Evolutionary conservation across 2,329 filamentous ascomycete species (phyloP).

Genomic region (Septoria linicola): DNA sequence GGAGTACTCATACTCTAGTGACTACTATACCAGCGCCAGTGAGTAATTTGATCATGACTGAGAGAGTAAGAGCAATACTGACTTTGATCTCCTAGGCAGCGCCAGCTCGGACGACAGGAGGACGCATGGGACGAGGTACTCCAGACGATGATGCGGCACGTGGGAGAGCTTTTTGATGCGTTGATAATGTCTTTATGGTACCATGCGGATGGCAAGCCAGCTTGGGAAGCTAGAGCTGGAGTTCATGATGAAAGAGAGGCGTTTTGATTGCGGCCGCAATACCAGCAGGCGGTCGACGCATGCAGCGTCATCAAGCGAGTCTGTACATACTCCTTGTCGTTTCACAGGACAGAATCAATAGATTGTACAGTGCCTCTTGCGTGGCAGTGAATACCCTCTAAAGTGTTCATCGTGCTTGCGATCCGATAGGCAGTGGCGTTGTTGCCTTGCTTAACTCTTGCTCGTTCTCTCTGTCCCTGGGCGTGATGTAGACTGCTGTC

Average conservation of each 20-base stretch:
- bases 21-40: slow-evolving; percentile 51
- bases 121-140: slow-evolving; percentile 23
- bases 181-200: slow-evolving; percentile 8
- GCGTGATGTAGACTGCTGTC: slow-evolving; percentile 21
- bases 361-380: not conserved
- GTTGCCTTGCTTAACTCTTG: not conserved
- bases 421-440: not conserved
- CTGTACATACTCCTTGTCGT: no score
- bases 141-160: slow-evolving; percentile 23
- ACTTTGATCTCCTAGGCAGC: slow-evolving; percentile 24
- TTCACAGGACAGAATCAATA: no score
- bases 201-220: not conserved
- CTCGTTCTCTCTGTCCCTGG: slow-evolving; percentile 11
- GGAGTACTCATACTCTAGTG: slow-evolving; percentile 44
- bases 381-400: no score
- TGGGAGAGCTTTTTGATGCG: no score
- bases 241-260: not conserved
- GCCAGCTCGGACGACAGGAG: slow-evolving; percentile 30
- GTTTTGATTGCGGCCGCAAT: not conserved
- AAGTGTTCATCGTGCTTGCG: not conserved
- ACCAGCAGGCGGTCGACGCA: no score
- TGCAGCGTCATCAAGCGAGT: no score
- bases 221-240: not conserved
- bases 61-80: slow-evolving; percentile 9
- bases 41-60: slow-evolving; percentile 33